Evolutionary conservation across 441 rosid genomes (phyloP), one percentile per base, ranked within the genome.

Genomic region (Corymbia calophylla): DNA sequence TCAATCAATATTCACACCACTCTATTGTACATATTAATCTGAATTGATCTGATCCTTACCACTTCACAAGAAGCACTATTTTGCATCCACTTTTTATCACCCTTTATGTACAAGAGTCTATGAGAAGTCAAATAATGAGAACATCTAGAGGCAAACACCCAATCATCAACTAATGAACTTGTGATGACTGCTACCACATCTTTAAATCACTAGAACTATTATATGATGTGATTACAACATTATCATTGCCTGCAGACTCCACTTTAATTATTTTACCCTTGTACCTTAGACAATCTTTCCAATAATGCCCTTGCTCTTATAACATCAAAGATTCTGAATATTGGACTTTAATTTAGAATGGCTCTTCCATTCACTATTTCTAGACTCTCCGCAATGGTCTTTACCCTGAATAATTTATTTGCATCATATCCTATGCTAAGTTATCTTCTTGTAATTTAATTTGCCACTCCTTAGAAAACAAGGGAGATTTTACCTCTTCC

Each of bases 271-370:
- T 21, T 21, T 58, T 58, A 58, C 62, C 62, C 29, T 13, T 23
- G 23, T 0, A 58, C 62, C 4, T 23, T 58, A 0, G 62, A 58
- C 29, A 25, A 25, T 58, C 14, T 58, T 29, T 58, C 62, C 25
- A 58, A 58, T 58, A 58, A 21, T 58, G 29, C 29, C 62, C 62
- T 10, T 29, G 25, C 29, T 58, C 62, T 58, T 58, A 58, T 58
- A 58, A 0, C 0, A 58, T 58, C n/a, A 58, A 58, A 5, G 5
- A 58, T 58, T 58, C 3, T 23, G 0, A 25, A 58, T 5, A 58
- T 6, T 58, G 62, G 13, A 58, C 62, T 58, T 58, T 58, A 58
- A 58, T 29, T 58, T 58, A 58, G 6, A 58, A 23, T 58, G n/a
- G 4, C 25, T 58, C 62, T 58, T 23, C 27, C 1, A 58, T 9